Conservation (phyloP, 2,329 filamentous ascomycete genomes). For the Fusarium paranaense region DNA sequence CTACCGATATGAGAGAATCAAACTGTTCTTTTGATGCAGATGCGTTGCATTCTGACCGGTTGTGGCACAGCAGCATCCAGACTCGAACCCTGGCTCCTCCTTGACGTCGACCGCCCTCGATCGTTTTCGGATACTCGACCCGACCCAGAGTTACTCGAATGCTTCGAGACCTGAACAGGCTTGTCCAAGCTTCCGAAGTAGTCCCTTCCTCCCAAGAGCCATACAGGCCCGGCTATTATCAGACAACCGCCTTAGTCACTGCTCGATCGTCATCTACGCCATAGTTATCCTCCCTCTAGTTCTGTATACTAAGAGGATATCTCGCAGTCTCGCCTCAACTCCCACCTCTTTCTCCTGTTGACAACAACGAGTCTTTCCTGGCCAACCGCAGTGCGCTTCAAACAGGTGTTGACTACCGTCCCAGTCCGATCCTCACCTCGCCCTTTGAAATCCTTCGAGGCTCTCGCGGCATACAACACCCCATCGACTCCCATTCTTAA, state of each 20-base stretch:
- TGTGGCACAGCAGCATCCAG: not conserved
- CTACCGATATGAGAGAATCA: slow-evolving; percentile 9
- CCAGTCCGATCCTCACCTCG: not conserved
- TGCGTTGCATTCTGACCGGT: not conserved
- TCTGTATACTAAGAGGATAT: not conserved
- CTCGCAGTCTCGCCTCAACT: not conserved
- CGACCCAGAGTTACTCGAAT: not conserved
- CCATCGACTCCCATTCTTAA: not conserved
- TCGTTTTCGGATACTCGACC: not conserved
- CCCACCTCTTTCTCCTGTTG: not conserved
- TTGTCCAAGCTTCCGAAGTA: not conserved
- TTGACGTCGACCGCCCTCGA: not conserved
- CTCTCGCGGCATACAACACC: not conserved
- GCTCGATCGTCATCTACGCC: not conserved
- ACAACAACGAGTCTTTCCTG: not conserved
- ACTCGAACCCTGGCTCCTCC: not conserved
- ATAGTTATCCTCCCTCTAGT: not conserved
- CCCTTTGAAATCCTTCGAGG: not conserved
- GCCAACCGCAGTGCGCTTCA: not conserved
- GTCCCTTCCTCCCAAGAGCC: not conserved
- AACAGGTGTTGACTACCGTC: not conserved
- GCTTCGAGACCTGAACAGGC: not conserved
- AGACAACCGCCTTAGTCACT: not conserved
- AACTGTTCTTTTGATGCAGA: not conserved
- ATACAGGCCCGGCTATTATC: not conserved